phyloP scores from a whole-genome alignment of 257 asterid species.

The Solanum acaule region DNA sequence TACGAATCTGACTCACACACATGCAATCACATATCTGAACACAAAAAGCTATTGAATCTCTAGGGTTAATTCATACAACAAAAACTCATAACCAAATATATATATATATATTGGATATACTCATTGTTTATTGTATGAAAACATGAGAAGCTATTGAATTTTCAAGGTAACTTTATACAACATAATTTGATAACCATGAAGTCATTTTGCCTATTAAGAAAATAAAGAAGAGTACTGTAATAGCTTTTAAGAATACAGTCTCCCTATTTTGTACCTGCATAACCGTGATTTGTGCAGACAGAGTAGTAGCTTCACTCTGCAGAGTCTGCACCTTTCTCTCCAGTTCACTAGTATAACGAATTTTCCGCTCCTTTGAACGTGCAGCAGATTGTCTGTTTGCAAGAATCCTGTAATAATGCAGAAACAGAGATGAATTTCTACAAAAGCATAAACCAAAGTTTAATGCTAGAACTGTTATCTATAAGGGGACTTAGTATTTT shows the following conservation, averaged over 20 bases:
- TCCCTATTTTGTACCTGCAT: slow-evolving; percentile 45
- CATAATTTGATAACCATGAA: background rate
- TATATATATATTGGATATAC: background rate
- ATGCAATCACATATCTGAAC: background rate
- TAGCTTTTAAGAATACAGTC: background rate
- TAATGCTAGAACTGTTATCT: background rate
- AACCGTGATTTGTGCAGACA: slow-evolving; percentile 79
- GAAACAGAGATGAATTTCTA: background rate
- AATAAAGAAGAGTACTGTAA: background rate
- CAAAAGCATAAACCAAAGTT: background rate
- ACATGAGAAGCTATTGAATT: background rate
- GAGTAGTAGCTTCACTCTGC: slow-evolving; percentile 83
- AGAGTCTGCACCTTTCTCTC: slow-evolving; percentile 94
- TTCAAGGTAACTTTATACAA: background rate
- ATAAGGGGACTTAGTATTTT: background rate
- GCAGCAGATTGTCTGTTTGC: slow-evolving; percentile 98
- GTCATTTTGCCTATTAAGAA: background rate
- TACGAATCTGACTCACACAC: background rate
- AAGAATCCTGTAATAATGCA: slow-evolving; percentile 53
- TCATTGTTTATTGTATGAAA: background rate
- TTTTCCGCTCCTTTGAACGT: slow-evolving; percentile 84
- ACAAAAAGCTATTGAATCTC: background rate
- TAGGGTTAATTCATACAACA: background rate
- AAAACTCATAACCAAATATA: background rate
- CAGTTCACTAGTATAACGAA: slow-evolving; percentile 70